Evolutionary conservation across 495 filamentous ascomycete genomes (phyloP), one percentile per base, ranked within the genome.

Genomic region (Oidiodendron maius): DNA sequence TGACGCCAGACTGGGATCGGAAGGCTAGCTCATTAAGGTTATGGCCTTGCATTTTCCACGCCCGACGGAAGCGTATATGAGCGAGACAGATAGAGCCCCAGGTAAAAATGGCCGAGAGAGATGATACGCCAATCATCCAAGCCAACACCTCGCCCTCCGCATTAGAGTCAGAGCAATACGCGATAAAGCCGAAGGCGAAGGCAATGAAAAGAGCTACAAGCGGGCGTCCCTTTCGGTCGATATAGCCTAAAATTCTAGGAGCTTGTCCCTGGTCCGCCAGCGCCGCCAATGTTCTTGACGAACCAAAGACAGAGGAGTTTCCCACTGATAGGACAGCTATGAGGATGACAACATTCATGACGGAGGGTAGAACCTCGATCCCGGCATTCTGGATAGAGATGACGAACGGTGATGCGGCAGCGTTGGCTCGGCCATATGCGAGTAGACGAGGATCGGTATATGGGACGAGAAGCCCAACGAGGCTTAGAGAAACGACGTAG

Each of bases 331-430:
- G 61, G 23, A 95, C 89, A 15, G 90, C 83, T 56, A 95, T 80
- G 64, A 95, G 78, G 62, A 95, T 91, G 16, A 95, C 89, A 22
- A 80, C 81, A 61, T 95, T 95, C 85, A 95, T 90, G 43, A 95
- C 72, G 0, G 86, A 90, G 2, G 84, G 83, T 5, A 94, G 75
- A 12, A 77, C 81, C 1, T 71, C 63, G 58, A 95, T 90, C 15
- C 86, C 83, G 4, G 89, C 87, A 50, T 86, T 82, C 52, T 82
- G 66, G 52, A 95, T 93, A 46, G 89, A 84, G 56, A 95, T 90
- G 55, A 95, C 89, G 58, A 95, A 95, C 12, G 89, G 90, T 16
- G 89, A 94, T 2, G 87, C 84, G 15, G 79, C 76, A 32, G 84
- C 79, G 56, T 91, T 84, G 23, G 72, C 76, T 16, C 67, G 76